phyloP scores from a whole-genome alignment of 2,329 filamentous ascomycete genomes.

The Sordariomycetes sp. region DNA sequence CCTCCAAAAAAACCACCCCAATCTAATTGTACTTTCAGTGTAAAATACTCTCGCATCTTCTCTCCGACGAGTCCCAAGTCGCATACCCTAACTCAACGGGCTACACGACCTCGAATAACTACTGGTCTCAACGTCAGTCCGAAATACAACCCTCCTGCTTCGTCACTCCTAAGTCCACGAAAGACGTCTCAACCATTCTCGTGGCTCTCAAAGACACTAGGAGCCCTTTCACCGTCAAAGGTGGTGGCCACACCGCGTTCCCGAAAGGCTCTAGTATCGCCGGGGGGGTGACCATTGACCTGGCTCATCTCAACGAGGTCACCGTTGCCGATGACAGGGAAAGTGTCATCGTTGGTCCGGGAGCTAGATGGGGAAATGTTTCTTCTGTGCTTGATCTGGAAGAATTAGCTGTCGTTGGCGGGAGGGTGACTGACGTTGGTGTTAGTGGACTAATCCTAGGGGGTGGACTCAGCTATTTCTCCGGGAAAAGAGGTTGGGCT shows the following conservation, averaged over 20 bases:
- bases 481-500: constrained; percentile 31
- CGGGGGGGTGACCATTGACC: constrained; percentile 30
- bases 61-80: neutral
- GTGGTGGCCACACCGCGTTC: constrained; percentile 42
- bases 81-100: too few species aligned
- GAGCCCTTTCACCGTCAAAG: constrained; percentile 34
- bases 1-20: too few species aligned
- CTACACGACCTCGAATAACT: neutral
- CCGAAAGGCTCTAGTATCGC: constrained; percentile 30
- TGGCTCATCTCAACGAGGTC: constrained; percentile 28
- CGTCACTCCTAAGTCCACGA: neutral
- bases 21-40: too few species aligned
- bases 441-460: constrained; percentile 35
- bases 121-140: constrained; percentile 1
- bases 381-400: constrained; percentile 26
- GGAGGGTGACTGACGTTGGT: constrained; percentile 27
- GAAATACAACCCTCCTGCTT: neutral
- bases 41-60: neutral
- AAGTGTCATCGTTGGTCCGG: constrained; percentile 30
- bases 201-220: neutral
- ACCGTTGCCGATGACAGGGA: constrained; percentile 18
- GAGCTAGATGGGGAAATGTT: constrained; percentile 33
- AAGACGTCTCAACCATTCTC: neutral
- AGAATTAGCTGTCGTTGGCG: constrained; percentile 27
- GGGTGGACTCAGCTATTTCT: constrained; percentile 40